Evolutionary conservation across 2,329 filamentous ascomycete genomes (phyloP).

Genomic region (Exophiala oligosperma): DNA sequence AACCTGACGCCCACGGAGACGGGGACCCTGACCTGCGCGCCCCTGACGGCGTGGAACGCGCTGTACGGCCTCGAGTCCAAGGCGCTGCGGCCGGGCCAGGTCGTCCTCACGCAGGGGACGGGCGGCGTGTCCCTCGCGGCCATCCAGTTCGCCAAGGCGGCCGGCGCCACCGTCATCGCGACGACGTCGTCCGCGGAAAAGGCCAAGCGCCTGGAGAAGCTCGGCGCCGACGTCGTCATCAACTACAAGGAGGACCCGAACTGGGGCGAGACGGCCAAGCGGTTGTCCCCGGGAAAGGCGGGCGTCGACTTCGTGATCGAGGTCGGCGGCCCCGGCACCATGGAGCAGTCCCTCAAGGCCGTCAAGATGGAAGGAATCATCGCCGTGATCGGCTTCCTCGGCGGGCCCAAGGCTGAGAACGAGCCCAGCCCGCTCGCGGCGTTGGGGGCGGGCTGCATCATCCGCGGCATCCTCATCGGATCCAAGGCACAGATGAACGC

Average conservation of each 20-base stretch:
- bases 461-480: constrained; percentile 59
- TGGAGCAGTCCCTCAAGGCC: constrained; percentile 54
- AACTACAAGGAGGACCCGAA: constrained; percentile 61
- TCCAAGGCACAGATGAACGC: constrained; percentile 58
- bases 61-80: constrained; percentile 56
- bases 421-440: constrained; percentile 55
- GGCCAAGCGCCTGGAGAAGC: constrained; percentile 50
- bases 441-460: constrained; percentile 53
- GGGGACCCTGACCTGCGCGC: constrained; percentile 61
- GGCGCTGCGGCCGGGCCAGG: constrained; percentile 54
- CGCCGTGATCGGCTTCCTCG: constrained; percentile 55
- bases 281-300: constrained; percentile 47
- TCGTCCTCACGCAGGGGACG: constrained; percentile 62
- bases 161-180: constrained; percentile 57
- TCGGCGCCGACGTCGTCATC: constrained; percentile 60
- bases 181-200: constrained; percentile 61
- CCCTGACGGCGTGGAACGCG: constrained; percentile 65
- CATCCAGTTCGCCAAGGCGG: constrained; percentile 47
- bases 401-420: constrained; percentile 38
- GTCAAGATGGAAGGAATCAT: constrained; percentile 52
- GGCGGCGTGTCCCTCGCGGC: constrained; percentile 58
- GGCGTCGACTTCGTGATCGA: constrained; percentile 67
- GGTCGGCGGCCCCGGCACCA: constrained; percentile 64
- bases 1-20: constrained; percentile 57
- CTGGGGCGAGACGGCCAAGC: constrained; percentile 61